Evolutionary conservation across 306 rosid species (phyloP).

Genomic region (Macrotyloma uniflorum): DNA sequence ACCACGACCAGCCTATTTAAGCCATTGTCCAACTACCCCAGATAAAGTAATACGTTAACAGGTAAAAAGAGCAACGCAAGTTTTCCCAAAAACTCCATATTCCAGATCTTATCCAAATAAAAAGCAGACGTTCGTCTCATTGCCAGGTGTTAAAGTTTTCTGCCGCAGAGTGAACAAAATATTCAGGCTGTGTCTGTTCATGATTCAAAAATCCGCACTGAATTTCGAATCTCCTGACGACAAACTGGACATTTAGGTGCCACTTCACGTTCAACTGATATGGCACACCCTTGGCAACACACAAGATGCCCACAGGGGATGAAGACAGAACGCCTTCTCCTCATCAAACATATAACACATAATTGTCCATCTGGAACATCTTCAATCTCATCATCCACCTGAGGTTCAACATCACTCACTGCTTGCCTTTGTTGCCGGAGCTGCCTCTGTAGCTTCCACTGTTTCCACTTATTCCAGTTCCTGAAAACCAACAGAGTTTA

Average conservation of each 20-base stretch:
- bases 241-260: constrained; percentile 92
- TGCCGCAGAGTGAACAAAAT: neutral
- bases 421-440: constrained; percentile 49
- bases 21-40: constrained; percentile 10
- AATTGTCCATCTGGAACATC: constrained; percentile 75
- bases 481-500: constrained; percentile 48
- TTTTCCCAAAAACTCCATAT: neutral
- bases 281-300: constrained; percentile 78
- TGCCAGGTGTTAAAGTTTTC: neutral
- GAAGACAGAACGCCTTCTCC: constrained; percentile 88
- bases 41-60: neutral
- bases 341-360: constrained; percentile 81
- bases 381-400: constrained; percentile 59
- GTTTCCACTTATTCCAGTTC: constrained; percentile 89
- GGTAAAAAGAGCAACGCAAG: neutral
- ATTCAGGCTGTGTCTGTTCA: constrained; percentile 36
- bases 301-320: constrained; percentile 92
- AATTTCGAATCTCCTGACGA: constrained; percentile 73
- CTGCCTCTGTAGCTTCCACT: constrained; percentile 66
- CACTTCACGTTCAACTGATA: constrained; percentile 63
- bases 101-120: neutral
- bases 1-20: constrained; percentile 13
- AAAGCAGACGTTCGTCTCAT: constrained; percentile 7
- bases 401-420: constrained; percentile 38
- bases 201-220: constrained; percentile 72